Evolutionary conservation across 192 early-diverging fungal genomes (phyloP).

Genomic region (Mortierella alpina): DNA sequence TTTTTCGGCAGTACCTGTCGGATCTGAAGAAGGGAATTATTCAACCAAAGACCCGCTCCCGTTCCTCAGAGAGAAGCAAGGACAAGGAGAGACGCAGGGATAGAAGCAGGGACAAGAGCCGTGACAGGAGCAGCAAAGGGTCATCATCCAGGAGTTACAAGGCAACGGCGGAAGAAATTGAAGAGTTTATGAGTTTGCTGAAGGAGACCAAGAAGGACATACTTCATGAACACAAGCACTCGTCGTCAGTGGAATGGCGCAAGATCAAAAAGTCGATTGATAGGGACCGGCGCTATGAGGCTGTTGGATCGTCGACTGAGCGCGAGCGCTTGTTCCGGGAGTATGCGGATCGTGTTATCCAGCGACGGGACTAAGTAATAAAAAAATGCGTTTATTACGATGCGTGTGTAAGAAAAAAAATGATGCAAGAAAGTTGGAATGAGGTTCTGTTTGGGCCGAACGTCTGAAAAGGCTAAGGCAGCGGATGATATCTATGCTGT

Average conservation of each 20-base stretch:
- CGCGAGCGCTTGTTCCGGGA: constrained; percentile 79
- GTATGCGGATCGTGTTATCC: constrained; percentile 58
- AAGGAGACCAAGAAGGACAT: constrained; percentile 59
- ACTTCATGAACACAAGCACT: constrained; percentile 58
- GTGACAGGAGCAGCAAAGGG: no score
- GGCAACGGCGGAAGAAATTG: constrained; percentile 56
- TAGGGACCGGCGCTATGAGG: constrained; percentile 71
- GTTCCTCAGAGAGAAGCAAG: constrained; percentile 1
- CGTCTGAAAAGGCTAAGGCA: not conserved
- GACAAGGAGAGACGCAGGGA: constrained; percentile 1
- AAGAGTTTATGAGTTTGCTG: constrained; percentile 71
- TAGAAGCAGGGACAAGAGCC: not conserved
- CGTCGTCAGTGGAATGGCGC: constrained; percentile 70
- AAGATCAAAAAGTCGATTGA: constrained; percentile 75
- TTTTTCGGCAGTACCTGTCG: constrained; percentile 75
- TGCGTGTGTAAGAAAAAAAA: constrained; percentile 9
- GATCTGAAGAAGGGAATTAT: constrained; percentile 56
- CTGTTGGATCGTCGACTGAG: constrained; percentile 67
- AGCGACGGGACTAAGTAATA: constrained; percentile 25
- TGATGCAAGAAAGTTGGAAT: not conserved
- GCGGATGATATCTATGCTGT: constrained; percentile 19
- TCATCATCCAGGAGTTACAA: constrained; percentile 41
- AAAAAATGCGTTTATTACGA: constrained; percentile 10
- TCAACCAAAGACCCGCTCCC: constrained; percentile 4
- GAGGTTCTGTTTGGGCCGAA: no score